These are phyloP conservation scores for Poteriospumella lacustris DNA, from an alignment of 108 stramenopile species.

Conservation along the genomic window DNA sequence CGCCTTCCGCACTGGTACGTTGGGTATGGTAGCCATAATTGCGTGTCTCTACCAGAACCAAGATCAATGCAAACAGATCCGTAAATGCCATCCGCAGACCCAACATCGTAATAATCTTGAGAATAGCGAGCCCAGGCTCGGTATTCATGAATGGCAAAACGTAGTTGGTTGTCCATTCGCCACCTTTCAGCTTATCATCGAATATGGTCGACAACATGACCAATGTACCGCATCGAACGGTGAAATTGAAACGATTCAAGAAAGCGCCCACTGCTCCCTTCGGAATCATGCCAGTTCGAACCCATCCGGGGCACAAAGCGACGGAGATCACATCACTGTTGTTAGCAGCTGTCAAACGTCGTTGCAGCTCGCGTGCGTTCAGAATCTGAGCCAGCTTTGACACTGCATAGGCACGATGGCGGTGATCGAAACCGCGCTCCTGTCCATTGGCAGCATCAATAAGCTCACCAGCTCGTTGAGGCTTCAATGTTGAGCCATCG, in stretches of 20 bases:
- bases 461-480: not conserved
- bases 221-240: not conserved
- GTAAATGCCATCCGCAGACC: not conserved
- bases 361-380: not conserved
- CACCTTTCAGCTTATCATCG: not conserved
- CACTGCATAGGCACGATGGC: not conserved
- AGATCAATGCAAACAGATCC: not conserved
- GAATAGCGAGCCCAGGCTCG: not conserved
- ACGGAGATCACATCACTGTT: not conserved
- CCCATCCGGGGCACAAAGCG: not conserved
- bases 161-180: not conserved
- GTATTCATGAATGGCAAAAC: not conserved
- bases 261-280: not conserved
- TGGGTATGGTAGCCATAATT: not conserved
- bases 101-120: not conserved
- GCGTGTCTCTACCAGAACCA: not conserved
- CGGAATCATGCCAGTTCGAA: not conserved
- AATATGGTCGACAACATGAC: not conserved
- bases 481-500: not conserved
- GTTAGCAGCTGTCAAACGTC: not conserved
- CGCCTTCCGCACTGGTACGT: not conserved
- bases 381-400: conserved; percentile 18
- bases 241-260: not conserved
- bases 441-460: not conserved
- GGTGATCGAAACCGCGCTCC: not conserved